Base-by-base conservation (phyloP, 345 rosid species). In the Gossypium sturtianum region DNA sequence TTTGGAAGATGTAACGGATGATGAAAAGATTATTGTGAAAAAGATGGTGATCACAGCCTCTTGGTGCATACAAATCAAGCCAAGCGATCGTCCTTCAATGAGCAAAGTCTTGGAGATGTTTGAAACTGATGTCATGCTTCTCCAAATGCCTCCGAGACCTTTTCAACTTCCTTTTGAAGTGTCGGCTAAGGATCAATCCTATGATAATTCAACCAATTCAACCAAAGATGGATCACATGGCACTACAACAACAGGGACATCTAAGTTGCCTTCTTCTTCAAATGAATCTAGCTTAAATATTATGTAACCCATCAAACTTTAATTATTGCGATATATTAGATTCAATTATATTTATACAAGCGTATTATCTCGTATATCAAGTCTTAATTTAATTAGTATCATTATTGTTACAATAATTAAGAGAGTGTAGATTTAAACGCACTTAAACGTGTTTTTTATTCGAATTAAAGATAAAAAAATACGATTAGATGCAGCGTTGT, bases 1-100 rank as follows among this genome's bases (percentile, higher is more conserved):
- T 38, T 29, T 73, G 15, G 23, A 34, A 20, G 53, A 34, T 43
- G 54, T 19, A 0, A 23, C 38, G 0, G 68, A 73, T 17, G 44
- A 22, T 22, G 76, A 74, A 15, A 49, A 47, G 69, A 52, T 27
- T 38, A 27, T 74, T 9, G 59, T 19, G 9, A 74, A 51, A 15
- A 74, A 74, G 61, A 61, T 63, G 70, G 12, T 52, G 9, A 49
- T 74, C 25, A 57, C 29, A 19, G 77, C 70, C 19, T 65, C 66
- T 5, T 74, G 76, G 77, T 74, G 77, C 22, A 48, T 74, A 47
- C 77, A 74, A 63, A 16, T 38, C 1, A 63, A 63, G 2, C 67
- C 67, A 8, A 16, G 2, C 5, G 67, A 38, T 1, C 67, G 67
- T 34, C 67, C 67, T 63, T 63, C 67, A 38, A 63, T 63, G 67